These are phyloP conservation scores for Tetracladium setigerum DNA, from an alignment of 495 filamentous ascomycete genomes.

Conservation along the genomic window DNA sequence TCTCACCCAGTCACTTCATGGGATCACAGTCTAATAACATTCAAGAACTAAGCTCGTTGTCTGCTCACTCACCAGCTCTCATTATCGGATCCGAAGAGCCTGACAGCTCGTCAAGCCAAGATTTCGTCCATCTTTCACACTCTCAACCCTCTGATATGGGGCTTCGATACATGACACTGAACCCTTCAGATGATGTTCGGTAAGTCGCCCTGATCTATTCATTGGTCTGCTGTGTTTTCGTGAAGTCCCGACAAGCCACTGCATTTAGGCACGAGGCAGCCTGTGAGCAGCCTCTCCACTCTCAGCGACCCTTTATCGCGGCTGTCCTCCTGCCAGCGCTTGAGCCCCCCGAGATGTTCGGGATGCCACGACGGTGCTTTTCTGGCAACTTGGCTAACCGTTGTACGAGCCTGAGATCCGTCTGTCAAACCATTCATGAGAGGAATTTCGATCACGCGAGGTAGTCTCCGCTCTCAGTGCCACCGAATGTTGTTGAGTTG, in stretches of 20 bases:
- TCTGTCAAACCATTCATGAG: slow-evolving; percentile 9
- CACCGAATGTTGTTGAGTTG: slow-evolving; percentile 16
- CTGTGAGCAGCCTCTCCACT: neutral
- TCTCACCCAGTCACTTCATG: slow-evolving; percentile 19
- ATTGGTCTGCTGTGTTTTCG: slow-evolving; percentile 15
- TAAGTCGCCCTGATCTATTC: slow-evolving; percentile 8
- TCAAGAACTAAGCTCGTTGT: slow-evolving; percentile 20
- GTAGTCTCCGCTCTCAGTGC: slow-evolving; percentile 10
- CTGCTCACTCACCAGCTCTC: slow-evolving; percentile 15
- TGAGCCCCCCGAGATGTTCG: slow-evolving; percentile 7
- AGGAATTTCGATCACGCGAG: slow-evolving; percentile 16
- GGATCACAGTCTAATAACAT: slow-evolving; percentile 21
- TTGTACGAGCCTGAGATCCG: slow-evolving; percentile 19
- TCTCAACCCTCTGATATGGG: slow-evolving; percentile 22
- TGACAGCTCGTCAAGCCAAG: slow-evolving; percentile 19
- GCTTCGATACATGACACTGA: slow-evolving; percentile 19
- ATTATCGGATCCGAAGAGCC: slow-evolving; percentile 21
- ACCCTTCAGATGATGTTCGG: slow-evolving; percentile 22
- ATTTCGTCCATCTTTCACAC: slow-evolving; percentile 8
- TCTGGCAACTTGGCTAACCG: slow-evolving; percentile 3
- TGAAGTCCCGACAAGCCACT: neutral
- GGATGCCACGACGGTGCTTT: slow-evolving; percentile 16
- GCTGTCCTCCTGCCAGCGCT: slow-evolving; percentile 2
- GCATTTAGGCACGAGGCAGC: slow-evolving; percentile 14
- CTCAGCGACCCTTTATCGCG: slow-evolving; percentile 6